Conservation (phyloP, 2,329 filamentous ascomycete genomes). For the Fusarium pseudonygamai region DNA sequence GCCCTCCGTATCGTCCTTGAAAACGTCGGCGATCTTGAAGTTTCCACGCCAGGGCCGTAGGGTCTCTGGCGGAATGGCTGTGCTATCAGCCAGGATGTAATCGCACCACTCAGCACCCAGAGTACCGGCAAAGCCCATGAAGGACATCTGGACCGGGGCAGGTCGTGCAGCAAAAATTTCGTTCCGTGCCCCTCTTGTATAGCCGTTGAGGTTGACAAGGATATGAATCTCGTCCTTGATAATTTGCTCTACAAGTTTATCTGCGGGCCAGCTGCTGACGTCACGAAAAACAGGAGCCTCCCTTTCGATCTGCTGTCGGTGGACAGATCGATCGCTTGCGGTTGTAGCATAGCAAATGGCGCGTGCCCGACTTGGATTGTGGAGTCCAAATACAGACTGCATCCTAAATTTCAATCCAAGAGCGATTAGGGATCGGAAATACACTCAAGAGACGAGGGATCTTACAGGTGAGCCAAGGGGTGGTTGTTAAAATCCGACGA, state of each 20-base stretch:
- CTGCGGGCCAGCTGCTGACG: slow-evolving; percentile 85
- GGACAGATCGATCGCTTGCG: slow-evolving; percentile 84
- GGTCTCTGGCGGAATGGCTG: slow-evolving; percentile 83
- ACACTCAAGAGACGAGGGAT: not conserved
- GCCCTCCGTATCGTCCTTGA: slow-evolving; percentile 71
- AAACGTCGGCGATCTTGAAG: slow-evolving; percentile 75
- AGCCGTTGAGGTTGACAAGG: slow-evolving; percentile 96
- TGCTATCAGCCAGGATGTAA: slow-evolving; percentile 90
- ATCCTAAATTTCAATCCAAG: slow-evolving; percentile 61
- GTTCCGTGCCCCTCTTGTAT: slow-evolving; percentile 95
- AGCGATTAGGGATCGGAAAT: slow-evolving; percentile 4
- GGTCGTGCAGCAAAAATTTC: slow-evolving; percentile 96
- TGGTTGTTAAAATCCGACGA: slow-evolving; percentile 99
- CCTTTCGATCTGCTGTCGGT: slow-evolving; percentile 90
- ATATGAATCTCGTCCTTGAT: slow-evolving; percentile 90
- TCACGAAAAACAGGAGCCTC: slow-evolving; percentile 93
- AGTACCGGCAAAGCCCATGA: slow-evolving; percentile 98
- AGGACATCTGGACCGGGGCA: slow-evolving; percentile 98
- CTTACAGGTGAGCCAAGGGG: slow-evolving; percentile 86
- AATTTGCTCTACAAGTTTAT: slow-evolving; percentile 86
- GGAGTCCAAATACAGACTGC: slow-evolving; percentile 97
- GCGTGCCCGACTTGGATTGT: slow-evolving; percentile 76
- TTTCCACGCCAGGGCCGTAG: slow-evolving; percentile 83
- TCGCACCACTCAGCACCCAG: slow-evolving; percentile 98
- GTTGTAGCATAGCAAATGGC: slow-evolving; percentile 98